Percentiles rank a stretch among this genome's conserved stretches.
These are phyloP conservation scores for Hypericum perforatum DNA, from an alignment of 345 rosid species.

Conservation along the genomic window DNA sequence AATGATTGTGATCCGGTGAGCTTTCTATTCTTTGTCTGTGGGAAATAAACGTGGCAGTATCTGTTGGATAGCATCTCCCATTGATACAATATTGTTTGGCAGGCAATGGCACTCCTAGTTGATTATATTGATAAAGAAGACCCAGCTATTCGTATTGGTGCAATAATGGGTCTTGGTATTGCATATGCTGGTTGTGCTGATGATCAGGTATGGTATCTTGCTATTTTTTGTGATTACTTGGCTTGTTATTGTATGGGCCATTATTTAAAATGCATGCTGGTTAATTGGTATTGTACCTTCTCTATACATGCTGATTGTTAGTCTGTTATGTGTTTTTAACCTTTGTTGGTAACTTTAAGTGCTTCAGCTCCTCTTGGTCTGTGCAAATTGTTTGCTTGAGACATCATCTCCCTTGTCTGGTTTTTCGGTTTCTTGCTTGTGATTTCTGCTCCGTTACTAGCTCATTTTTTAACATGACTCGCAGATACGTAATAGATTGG, in stretches of 20 bases:
- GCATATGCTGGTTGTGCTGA: constrained; percentile 89
- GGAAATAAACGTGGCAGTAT: too few relatives aligned
- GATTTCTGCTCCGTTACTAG: background rate
- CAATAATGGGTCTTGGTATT: constrained; percentile 91
- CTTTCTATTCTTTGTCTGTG: constrained; percentile 6
- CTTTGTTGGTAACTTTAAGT: too few relatives aligned
- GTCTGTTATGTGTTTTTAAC: background rate
- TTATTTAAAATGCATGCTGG: too few relatives aligned
- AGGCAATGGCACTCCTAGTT: constrained; percentile 81
- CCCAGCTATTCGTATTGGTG: constrained; percentile 74
- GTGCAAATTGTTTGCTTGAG: too few relatives aligned
- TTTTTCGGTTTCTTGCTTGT: background rate
- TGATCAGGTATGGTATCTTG: constrained; percentile 36
- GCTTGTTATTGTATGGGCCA: too few relatives aligned
- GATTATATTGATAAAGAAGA: constrained; percentile 68
- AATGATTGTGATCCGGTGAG: constrained; percentile 93
- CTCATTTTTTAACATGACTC: constrained; percentile 5
- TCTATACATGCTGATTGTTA: too few relatives aligned
- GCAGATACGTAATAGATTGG: constrained; percentile 57
- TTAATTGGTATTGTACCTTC: too few relatives aligned
- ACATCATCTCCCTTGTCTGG: too few relatives aligned
- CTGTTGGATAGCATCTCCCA: constrained; percentile 1
- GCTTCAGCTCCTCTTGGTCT: too few relatives aligned
- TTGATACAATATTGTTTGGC: constrained; percentile 19
- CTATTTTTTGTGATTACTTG: background rate